Evolutionary conservation across 1,139 yeast species (phyloP).

Genomic region (Yamadazyma blattariae): DNA sequence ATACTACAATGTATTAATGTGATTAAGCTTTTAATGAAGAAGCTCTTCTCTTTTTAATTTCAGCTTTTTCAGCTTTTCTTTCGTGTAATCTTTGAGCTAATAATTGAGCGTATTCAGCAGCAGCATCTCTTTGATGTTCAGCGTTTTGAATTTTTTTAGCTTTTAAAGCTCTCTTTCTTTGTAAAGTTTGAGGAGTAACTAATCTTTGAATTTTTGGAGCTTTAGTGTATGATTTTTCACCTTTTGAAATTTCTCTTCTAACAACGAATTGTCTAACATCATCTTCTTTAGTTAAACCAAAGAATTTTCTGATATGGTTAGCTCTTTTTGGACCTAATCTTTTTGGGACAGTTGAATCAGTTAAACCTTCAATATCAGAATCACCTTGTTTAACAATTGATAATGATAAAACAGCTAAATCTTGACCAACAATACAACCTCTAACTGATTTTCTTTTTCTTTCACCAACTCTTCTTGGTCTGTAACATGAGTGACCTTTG

Average conservation of each 20-base stretch:
- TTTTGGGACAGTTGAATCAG: constrained; percentile 93
- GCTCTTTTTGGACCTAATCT: constrained; percentile 99
- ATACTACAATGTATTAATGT: constrained; percentile 16
- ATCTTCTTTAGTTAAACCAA: constrained; percentile 96
- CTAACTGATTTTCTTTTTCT: constrained; percentile 99
- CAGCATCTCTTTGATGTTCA: constrained; percentile 99
- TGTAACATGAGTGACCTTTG: constrained; percentile 97
- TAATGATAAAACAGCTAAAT: constrained; percentile 92
- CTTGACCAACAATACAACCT: constrained; percentile 98
- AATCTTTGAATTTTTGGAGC: constrained; percentile 99
- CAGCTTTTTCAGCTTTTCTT: constrained; percentile 98
- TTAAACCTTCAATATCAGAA: constrained; percentile 89
- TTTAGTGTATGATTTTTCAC: constrained; percentile 98
- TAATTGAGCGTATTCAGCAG: constrained; percentile 99
- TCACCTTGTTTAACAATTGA: constrained; percentile 98
- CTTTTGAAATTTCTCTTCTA: constrained; percentile 98
- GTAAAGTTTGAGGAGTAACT: constrained; percentile 98
- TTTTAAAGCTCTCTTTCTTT: constrained; percentile 98
- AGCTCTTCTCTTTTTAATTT: constrained; percentile 99
- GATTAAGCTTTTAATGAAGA: constrained; percentile 87
- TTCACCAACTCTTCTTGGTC: constrained; percentile 99
- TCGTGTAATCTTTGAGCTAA: constrained; percentile 98
- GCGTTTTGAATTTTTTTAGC: constrained; percentile 95
- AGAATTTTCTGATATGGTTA: constrained; percentile 98
- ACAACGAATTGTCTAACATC: constrained; percentile 94